phyloP scores from a whole-genome alignment of 2,329 filamentous ascomycete genomes.

The Clonostachys rhizophaga region DNA sequence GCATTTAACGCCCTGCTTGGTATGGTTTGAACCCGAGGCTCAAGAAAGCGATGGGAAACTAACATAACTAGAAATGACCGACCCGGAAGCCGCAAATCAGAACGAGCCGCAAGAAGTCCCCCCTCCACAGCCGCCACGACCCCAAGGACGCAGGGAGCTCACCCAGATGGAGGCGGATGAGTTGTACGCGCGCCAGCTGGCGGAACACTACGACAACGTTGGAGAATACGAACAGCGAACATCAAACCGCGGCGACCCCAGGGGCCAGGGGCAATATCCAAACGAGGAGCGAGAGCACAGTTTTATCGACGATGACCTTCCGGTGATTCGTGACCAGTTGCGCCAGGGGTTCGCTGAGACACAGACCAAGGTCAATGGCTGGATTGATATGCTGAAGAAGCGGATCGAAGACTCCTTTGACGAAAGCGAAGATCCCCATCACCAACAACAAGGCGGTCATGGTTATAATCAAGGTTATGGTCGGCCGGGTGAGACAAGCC shows the following conservation, averaged over 20 bases:
- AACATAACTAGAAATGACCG: constrained; percentile 62
- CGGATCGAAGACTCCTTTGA: constrained; percentile 85
- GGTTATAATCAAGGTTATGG: constrained; percentile 14
- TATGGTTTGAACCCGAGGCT: constrained; percentile 24
- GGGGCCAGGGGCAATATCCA: constrained; percentile 6
- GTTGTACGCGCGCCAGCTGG: constrained; percentile 84
- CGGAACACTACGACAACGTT: constrained; percentile 77
- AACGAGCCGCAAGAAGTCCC: constrained; percentile 50
- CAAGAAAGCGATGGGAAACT: constrained; percentile 1
- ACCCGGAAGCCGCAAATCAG: constrained; percentile 59
- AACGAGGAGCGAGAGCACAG: constrained; percentile 72
- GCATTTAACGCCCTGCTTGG: constrained; percentile 93
- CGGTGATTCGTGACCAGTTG: constrained; percentile 87
- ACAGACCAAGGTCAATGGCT: constrained; percentile 86
- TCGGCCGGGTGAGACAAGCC: constrained; percentile 55
- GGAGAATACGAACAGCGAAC: constrained; percentile 54
- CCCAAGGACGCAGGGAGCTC: constrained; percentile 56
- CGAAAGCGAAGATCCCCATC: constrained; percentile 51
- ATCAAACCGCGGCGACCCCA: constrained; percentile 28
- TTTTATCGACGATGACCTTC: constrained; percentile 95
- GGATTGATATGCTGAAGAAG: constrained; percentile 90
- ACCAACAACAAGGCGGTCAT: constrained; percentile 4
- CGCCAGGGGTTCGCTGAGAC: constrained; percentile 94
- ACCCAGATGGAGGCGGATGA: constrained; percentile 89
- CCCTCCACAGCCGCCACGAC: constrained; percentile 78